Base-by-base conservation (phyloP, 2,329 filamentous ascomycete genomes). In the Claviceps purpurea region DNA sequence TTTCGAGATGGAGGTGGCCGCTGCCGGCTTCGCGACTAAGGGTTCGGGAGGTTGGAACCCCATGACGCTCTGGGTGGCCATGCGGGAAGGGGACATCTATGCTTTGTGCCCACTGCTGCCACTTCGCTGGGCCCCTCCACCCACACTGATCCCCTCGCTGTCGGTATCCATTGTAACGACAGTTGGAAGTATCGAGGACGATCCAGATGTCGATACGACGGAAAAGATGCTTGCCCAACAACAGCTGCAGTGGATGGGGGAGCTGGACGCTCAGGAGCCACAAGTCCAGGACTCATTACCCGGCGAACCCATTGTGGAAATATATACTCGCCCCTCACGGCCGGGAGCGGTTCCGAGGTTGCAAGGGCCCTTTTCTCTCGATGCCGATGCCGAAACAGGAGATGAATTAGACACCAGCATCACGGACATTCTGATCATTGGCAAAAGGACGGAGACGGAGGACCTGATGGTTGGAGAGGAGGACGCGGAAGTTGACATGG, bases 1-100 rank as follows among this genome's bases (percentile, higher is more conserved):
- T 1, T 84, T 94, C 54, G 90, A 97, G 64, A 95, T 98, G 84
- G 87, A 96, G 62, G 89, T 95, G 22, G 89, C 89, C 4, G 84
- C 90, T 2, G 89, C 90, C 49, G 87, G 83, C 64, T 98, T 98
- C 70, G 73, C 77, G 39, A 72, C 72, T 13, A 74, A 76, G 56
- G 74, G 73, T 39, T 78, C 79, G 6, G 91, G 89, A 14, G 89
- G 89, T 51, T 98, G 93, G 93, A 87, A 89, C 7, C 82, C 90
- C 10, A 96, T 96, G 87, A 97, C 93, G 0, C 74, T 98, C 11
- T 98, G 91, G 88, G 73, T 97, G 50, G 89, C 90, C n/a, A 98
- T 96, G 86, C 81, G 82, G 40, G 86, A 89, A 54, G 93, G 93
- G 3, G 90, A 96, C 62, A 78, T 97, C 5, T 98, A 98, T 63